A percentile compares a stretch with the other conserved stretches of the same genome.
These are phyloP conservation scores for Phalaenopsis aphrodite DNA, from an alignment of 106 monocot species.

Conservation along the genomic window DNA sequence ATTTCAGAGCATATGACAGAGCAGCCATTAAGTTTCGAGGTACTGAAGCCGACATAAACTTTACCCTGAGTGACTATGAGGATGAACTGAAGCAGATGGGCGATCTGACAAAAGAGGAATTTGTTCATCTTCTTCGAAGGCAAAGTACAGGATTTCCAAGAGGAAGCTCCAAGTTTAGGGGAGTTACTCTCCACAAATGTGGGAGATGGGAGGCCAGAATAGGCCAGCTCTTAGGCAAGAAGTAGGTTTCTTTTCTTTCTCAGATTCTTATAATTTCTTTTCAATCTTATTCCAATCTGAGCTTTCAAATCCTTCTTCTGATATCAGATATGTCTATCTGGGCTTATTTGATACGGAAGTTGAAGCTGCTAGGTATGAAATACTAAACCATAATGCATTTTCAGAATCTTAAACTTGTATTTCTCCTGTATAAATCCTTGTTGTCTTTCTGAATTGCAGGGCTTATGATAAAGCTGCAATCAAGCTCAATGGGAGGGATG, in stretches of 20 bases:
- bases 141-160: constrained; percentile 91
- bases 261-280: not conserved
- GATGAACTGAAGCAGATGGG: constrained; percentile 17
- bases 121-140: constrained; percentile 82
- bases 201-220: constrained; percentile 97
- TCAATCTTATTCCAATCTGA: not conserved
- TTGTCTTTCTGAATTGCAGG: not conserved
- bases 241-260: constrained; percentile 24
- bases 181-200: constrained; percentile 97
- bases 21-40: constrained; percentile 18
- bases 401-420: not conserved
- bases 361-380: constrained; percentile 56
- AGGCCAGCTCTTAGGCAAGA: constrained; percentile 94
- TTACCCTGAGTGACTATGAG: constrained; percentile 13
- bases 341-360: constrained; percentile 80
- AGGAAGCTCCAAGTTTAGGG: constrained; percentile 91
- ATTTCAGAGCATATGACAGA: constrained; percentile 14
- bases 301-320: not conserved
- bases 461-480: constrained; percentile 59
- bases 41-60: constrained; percentile 12
- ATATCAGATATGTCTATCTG: constrained; percentile 71
- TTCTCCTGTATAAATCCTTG: not conserved
- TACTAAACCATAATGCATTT: not conserved
- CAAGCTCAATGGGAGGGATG: constrained; percentile 48
- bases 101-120: constrained; percentile 89